Percentiles rank a stretch among this genome's conserved stretches.
phyloP scores from a whole-genome alignment of 768 basidiomycete genomes.

The Pulveroboletus frians region DNA sequence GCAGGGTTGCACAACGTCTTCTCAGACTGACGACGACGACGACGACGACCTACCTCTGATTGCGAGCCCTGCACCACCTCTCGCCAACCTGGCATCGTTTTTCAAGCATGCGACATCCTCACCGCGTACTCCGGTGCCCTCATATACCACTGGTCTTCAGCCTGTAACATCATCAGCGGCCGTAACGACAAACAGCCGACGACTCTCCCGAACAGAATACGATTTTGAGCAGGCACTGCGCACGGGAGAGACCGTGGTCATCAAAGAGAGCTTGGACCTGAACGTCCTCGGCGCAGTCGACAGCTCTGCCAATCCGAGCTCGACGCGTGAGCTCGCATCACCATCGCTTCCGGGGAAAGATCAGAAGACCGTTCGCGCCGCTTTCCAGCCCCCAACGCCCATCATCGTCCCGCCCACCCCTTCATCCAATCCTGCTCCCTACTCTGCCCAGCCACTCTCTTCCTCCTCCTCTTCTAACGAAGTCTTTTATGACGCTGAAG shows the following conservation, averaged over 20 bases:
- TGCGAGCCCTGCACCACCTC: background rate
- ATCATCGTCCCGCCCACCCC: slow-evolving; percentile 66
- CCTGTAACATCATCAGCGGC: slow-evolving; percentile 55
- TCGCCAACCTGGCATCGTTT: slow-evolving; percentile 59
- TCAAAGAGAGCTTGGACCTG: slow-evolving; percentile 70
- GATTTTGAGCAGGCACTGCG: slow-evolving; percentile 78
- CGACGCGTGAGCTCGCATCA: slow-evolving; percentile 36
- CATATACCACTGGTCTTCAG: slow-evolving; percentile 49
- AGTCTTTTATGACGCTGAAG: slow-evolving; percentile 60
- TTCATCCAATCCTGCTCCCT: slow-evolving; percentile 38
- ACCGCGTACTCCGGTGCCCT: slow-evolving; percentile 40
- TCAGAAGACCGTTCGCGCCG: slow-evolving; percentile 32
- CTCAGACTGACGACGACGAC: slow-evolving; percentile 11
- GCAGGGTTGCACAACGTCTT: slow-evolving; percentile 17
- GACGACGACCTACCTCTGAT: slow-evolving; percentile 2
- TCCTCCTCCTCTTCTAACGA: slow-evolving; percentile 55
- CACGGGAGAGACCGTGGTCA: slow-evolving; percentile 58
- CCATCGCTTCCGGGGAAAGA: slow-evolving; percentile 36
- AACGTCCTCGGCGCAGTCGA: slow-evolving; percentile 56
- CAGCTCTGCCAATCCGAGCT: slow-evolving; percentile 23
- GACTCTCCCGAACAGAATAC: slow-evolving; percentile 67
- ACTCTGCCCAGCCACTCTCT: slow-evolving; percentile 27
- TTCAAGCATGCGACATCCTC: slow-evolving; percentile 49
- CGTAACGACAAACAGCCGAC: slow-evolving; percentile 39
- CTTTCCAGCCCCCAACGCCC: slow-evolving; percentile 52